Evolutionary conservation across 768 basidiomycete species (phyloP).

Genomic region (Amylocystis lapponica): DNA sequence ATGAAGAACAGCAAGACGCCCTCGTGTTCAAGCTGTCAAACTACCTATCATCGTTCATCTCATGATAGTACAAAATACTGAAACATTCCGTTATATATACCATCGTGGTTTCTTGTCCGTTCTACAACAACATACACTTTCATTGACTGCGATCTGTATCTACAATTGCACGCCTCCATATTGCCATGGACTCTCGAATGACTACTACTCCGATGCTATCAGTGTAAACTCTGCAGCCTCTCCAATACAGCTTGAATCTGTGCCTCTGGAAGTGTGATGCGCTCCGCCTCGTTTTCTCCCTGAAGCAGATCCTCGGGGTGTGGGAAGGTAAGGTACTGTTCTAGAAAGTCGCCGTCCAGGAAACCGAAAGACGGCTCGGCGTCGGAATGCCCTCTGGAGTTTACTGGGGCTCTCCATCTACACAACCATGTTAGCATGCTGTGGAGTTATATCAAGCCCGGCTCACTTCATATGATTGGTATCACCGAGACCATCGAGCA

Average conservation of each 20-base stretch:
- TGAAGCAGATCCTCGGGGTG: conserved; percentile 44
- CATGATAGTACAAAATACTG: conserved; percentile 2
- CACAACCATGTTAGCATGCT: not conserved
- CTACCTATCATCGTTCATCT: conserved; percentile 2
- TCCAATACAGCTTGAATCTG: conserved; percentile 39
- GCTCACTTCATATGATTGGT: conserved; percentile 56
- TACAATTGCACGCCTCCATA: not conserved
- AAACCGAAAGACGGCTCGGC: conserved; percentile 64
- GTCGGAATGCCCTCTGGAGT: conserved; percentile 49
- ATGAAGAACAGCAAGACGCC: conserved; percentile 16
- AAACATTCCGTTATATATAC: not conserved
- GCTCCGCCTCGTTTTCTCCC: conserved; percentile 57
- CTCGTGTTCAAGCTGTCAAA: not conserved
- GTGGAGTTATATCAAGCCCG: not conserved
- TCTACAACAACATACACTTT: not conserved
- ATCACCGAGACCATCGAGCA: conserved; percentile 48
- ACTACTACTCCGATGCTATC: conserved; percentile 6
- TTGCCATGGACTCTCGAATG: not conserved
- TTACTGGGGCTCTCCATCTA: conserved; percentile 71
- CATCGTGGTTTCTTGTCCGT: conserved; percentile 1
- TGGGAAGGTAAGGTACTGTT: conserved; percentile 48
- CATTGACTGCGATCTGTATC: not conserved
- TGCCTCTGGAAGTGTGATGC: conserved; percentile 36
- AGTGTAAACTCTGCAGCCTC: conserved; percentile 38
- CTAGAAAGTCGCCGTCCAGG: conserved; percentile 84